Percentiles rank a stretch among this genome's conserved stretches.
Evolutionary conservation across 2,329 filamentous ascomycete species (phyloP).

Genomic region (Huntiella moniliformis): DNA sequence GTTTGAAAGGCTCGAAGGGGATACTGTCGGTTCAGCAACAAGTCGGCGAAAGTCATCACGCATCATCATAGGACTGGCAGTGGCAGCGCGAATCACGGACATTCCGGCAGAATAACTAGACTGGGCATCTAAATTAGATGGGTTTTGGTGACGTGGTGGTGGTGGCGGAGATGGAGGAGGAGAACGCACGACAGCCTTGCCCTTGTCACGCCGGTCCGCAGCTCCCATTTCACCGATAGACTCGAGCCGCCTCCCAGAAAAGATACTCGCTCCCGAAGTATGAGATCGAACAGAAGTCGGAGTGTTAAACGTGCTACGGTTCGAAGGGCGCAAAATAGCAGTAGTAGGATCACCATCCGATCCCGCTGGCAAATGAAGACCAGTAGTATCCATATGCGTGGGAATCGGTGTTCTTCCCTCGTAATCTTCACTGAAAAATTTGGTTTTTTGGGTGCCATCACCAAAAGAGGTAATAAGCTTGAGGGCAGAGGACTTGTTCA

Average conservation of each 20-base stretch:
- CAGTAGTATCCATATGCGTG: not conserved
- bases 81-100: slow-evolving; percentile 43
- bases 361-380: slow-evolving; percentile 50
- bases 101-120: slow-evolving; percentile 20
- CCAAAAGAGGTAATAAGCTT: slow-evolving; percentile 87
- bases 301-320: slow-evolving; percentile 50
- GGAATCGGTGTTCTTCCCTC: slow-evolving; percentile 51
- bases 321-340: slow-evolving; percentile 47
- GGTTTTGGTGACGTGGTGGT: slow-evolving; percentile 4
- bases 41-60: slow-evolving; percentile 26
- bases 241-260: slow-evolving; percentile 46
- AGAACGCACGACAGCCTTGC: not conserved
- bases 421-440: slow-evolving; percentile 35
- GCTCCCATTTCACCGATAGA: slow-evolving; percentile 47
- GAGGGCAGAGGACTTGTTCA: slow-evolving; percentile 64
- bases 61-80: slow-evolving; percentile 48
- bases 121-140: slow-evolving; percentile 1
- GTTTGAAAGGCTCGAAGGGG: slow-evolving; percentile 38
- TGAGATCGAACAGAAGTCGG: slow-evolving; percentile 46
- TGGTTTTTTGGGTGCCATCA: slow-evolving; percentile 39
- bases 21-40: slow-evolving; percentile 26
- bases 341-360: slow-evolving; percentile 44
- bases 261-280: slow-evolving; percentile 34
- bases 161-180: too few species aligned
- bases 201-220: not conserved